A percentile compares a stretch with the other conserved stretches of the same genome.
phyloP scores from a whole-genome alignment of 768 basidiomycete genomes.

The Hemileccinum impolitum region DNA sequence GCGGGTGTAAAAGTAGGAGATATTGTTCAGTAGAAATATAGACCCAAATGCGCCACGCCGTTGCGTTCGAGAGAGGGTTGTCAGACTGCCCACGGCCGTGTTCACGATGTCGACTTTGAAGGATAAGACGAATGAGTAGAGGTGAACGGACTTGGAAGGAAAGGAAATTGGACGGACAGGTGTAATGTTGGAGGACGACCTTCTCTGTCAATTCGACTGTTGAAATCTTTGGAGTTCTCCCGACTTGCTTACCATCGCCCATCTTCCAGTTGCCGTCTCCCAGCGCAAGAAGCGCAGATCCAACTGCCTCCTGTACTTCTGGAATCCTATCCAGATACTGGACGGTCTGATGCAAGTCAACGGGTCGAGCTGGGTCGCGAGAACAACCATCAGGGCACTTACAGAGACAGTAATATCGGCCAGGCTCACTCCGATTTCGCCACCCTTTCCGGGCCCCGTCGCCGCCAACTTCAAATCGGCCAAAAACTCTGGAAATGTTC shows the following conservation, averaged over 20 bases:
- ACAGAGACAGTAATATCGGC: slow-evolving; percentile 59
- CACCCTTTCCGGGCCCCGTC: slow-evolving; percentile 43
- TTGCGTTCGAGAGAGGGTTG: slow-evolving; percentile 56
- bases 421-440: slow-evolving; percentile 61
- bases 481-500: slow-evolving; percentile 82
- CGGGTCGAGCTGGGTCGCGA: too few relatives aligned
- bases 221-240: slow-evolving; percentile 38
- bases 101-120: slow-evolving; percentile 71
- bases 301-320: slow-evolving; percentile 64
- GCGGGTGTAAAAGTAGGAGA: slow-evolving; percentile 62
- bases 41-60: slow-evolving; percentile 66
- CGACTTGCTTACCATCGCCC: slow-evolving; percentile 75
- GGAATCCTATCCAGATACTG: slow-evolving; percentile 69
- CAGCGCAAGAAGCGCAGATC: slow-evolving; percentile 60
- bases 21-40: slow-evolving; percentile 78
- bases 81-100: slow-evolving; percentile 58
- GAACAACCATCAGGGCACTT: slow-evolving; percentile 19
- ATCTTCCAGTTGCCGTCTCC: slow-evolving; percentile 93
- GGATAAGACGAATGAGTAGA: not conserved
- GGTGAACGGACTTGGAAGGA: not conserved
- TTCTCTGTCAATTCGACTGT: slow-evolving; percentile 53
- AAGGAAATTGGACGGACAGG: slow-evolving; percentile 45
- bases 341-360: slow-evolving; percentile 48
- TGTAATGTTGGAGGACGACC: slow-evolving; percentile 69
- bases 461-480: slow-evolving; percentile 72